Base-by-base conservation (phyloP, 169 alveolate species). In the Plasmodium falciparum region DNA sequence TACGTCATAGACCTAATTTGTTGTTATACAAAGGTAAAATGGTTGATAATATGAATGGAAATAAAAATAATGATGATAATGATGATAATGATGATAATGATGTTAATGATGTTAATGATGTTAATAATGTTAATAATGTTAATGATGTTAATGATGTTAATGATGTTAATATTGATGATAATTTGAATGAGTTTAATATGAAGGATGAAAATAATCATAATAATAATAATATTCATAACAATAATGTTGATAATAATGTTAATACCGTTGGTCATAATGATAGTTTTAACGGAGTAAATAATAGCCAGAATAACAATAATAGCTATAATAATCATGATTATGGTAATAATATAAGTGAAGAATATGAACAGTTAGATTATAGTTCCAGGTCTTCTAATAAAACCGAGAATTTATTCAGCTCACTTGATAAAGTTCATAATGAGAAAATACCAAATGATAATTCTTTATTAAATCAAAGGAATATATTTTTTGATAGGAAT, bases 401-500 rank as follows among this genome's bases (percentile, higher is more conserved):
- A 47, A 78, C 78, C 13, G 89, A 65, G 3, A 78, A 52, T 12
- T 50, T 78, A 52, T 65, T 29, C 33, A 24, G 43, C 26, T 66
- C 89, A 13, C 29, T 66, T 22, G 73, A 61, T 39, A 78, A 66
- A 59, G 17, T 15, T 26, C 54, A 26, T 24, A 22, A 24, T 65
- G 76, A 65, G 8, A 24, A 43, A 45, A 24, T 9, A 17, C n/a
- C 47, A 15, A 74, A 29, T 74, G 74, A 15, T 1, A 7, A 20
- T 74, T 74, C 88, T 9, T 43, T 61, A 62, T 59, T 78, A 58
- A 78, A 66, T 45, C 78, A 78, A 9, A 78, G 66, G 67, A 66
- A 78, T 78, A 78, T 78, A 8, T 47, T 66, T 52, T 78, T 78
- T 58, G 89, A 78, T 78, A 78, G 67, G 47, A 78, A 78, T 22